These are phyloP conservation scores for Zymoseptoria tritici DNA, from an alignment of 2,329 filamentous ascomycete species.

Conservation along the genomic window DNA sequence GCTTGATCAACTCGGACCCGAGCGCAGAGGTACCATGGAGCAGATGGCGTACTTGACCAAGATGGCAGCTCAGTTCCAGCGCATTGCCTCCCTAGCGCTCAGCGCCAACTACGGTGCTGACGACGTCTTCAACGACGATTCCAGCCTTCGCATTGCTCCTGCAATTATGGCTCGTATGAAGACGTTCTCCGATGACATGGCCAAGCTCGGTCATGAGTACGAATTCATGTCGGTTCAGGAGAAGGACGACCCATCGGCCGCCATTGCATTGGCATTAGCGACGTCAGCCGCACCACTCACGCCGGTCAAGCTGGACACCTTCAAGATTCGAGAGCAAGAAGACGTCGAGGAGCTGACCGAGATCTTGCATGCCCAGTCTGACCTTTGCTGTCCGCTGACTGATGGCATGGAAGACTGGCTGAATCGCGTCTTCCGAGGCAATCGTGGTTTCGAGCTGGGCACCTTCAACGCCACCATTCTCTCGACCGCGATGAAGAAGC, in stretches of 20 bases:
- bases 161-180: slow-evolving; percentile 25
- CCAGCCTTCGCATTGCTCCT: slow-evolving; percentile 30
- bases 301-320: neutral
- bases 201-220: slow-evolving; percentile 21
- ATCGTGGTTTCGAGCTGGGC: slow-evolving; percentile 33
- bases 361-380: slow-evolving; percentile 33
- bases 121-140: slow-evolving; percentile 30
- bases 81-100: slow-evolving; percentile 29
- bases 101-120: slow-evolving; percentile 32
- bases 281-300: neutral
- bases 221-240: slow-evolving; percentile 14
- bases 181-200: slow-evolving; percentile 23
- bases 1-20: slow-evolving; percentile 43
- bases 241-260: neutral
- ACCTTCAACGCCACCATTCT: slow-evolving; percentile 40
- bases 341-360: slow-evolving; percentile 3
- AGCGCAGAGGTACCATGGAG: slow-evolving; percentile 39
- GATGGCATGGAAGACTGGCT: slow-evolving; percentile 5
- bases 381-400: slow-evolving; percentile 11
- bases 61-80: slow-evolving; percentile 36
- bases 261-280: neutral
- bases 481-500: slow-evolving; percentile 31
- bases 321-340: slow-evolving; percentile 1
- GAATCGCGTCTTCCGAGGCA: neutral
- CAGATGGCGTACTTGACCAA: slow-evolving; percentile 44